Evolutionary conservation across 768 basidiomycete genomes (phyloP), one percentile per base, ranked within the genome.

Genomic region (Tricholoma flavovirens): DNA sequence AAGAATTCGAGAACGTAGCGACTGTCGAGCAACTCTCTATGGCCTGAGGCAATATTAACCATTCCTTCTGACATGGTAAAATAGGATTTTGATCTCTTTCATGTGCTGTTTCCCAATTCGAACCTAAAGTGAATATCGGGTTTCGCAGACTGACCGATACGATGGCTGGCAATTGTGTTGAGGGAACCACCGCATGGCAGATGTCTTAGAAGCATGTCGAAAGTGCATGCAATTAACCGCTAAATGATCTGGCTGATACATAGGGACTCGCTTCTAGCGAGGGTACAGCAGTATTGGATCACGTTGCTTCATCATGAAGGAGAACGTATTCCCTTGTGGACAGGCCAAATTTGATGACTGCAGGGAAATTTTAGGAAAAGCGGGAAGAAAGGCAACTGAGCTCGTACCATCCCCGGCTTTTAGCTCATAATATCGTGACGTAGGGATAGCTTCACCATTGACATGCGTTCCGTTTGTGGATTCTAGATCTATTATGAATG

Each of bases 381-480:
- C 57, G 8, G 29, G 38, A 50, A 59, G n/a, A 24, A 38, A n/a
- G 55, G 30, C 30, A 46, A 22, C 58, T 49, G 17, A 68, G 10
- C 26, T 49, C 86, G 55, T 56, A 94, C 93, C 87, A 69, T 96
- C 93, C 22, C 83, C 79, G 17, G 80, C 73, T 69, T 80, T 86
- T 51, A 96, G 73, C 69, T 96, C 93, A 66, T 87, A 95, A 69
- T 84, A 99, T 57, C 96, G 77, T 7, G 93, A 87, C 1, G 84
- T 76, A 2, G 97, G 97, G 59, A 98, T 88, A 49, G 78, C 71
- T 64, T 87, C 82, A 59, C 86, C 91, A 64, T 98, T 98, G 46
- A 99, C 96, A 62, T 83, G 78, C 0, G 97, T 98, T 2, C 90
- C 86, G 67, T 99, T 99, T 2, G 97, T 98, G n/a, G 94, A 97